A percentile compares a stretch with the other conserved stretches of the same genome.
phyloP scores from a whole-genome alignment of 495 filamentous ascomycete genomes.

The Chaetomium tenue region DNA sequence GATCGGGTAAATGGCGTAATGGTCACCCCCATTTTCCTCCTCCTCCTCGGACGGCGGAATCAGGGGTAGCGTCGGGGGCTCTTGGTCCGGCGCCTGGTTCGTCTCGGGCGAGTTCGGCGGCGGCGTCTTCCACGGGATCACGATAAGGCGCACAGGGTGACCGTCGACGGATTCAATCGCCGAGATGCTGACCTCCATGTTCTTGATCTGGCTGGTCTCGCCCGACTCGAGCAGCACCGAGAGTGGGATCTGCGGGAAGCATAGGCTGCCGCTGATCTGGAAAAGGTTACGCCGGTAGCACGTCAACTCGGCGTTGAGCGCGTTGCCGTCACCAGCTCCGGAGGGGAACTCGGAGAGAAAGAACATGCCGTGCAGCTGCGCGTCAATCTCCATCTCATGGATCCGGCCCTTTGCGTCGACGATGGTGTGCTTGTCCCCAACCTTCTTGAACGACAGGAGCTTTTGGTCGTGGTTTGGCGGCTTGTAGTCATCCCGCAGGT shows the following conservation, averaged over 20 bases:
- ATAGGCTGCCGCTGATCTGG: conserved; percentile 84
- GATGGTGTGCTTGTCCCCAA: conserved; percentile 56
- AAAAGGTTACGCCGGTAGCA: conserved; percentile 94
- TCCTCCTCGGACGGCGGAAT: conserved; percentile 76
- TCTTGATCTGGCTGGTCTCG: conserved; percentile 75
- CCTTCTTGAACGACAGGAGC: conserved; percentile 53
- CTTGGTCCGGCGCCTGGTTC: conserved; percentile 53
- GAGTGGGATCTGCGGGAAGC: conserved; percentile 69
- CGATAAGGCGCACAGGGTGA: conserved; percentile 85
- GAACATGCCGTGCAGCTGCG: conserved; percentile 94
- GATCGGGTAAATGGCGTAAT: conserved; percentile 81
- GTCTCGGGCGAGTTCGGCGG: conserved; percentile 66
- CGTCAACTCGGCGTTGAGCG: conserved; percentile 74
- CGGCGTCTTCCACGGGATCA: conserved; percentile 94
- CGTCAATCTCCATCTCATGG: conserved; percentile 62
- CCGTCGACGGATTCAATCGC: conserved; percentile 87
- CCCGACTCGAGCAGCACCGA: conserved; percentile 76
- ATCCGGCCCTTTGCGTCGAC: conserved; percentile 55
- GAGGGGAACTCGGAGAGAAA: conserved; percentile 87
- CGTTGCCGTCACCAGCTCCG: conserved; percentile 59
- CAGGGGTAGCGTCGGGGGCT: conserved; percentile 66
- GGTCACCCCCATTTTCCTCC: conserved; percentile 55
- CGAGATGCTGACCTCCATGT: conserved; percentile 79
- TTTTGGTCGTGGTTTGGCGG: conserved; percentile 58
- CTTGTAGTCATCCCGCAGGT: conserved; percentile 55